Conservation (phyloP, 75 land plant species). For the Pinus tabuliformis region DNA sequence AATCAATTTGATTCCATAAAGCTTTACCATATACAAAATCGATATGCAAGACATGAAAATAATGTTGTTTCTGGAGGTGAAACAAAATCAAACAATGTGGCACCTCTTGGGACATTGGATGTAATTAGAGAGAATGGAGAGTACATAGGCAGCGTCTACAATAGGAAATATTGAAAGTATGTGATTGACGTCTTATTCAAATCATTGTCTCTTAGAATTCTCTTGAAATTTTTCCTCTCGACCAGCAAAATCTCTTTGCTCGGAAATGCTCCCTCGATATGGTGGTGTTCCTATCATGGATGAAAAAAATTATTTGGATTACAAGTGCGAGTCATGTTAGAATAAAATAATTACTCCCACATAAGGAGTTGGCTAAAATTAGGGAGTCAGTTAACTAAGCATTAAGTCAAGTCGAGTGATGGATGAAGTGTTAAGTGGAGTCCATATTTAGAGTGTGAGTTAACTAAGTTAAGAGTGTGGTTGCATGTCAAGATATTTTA, state of each 20-base stretch:
- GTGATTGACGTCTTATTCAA: conserved; percentile 26
- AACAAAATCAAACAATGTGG: conserved; percentile 15
- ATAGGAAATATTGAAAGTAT: conserved; percentile 38
- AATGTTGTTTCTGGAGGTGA: conserved; percentile 5
- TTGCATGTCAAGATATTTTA: too few relatives aligned
- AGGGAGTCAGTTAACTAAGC: too few relatives aligned
- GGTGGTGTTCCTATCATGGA: conserved; percentile 58
- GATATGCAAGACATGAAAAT: conserved; percentile 23
- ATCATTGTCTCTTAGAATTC: conserved; percentile 36
- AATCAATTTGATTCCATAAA: conserved; percentile 24
- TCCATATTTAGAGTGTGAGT: too few relatives aligned
- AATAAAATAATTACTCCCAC: too few relatives aligned
- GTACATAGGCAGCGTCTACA: conserved; percentile 82
- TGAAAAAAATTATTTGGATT: conserved; percentile 90
- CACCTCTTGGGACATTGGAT: conserved; percentile 75
- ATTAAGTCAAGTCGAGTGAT: too few relatives aligned
- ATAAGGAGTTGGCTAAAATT: too few relatives aligned
- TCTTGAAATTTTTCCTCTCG: conserved; percentile 12
- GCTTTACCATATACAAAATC: conserved; percentile 7
- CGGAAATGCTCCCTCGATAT: conserved; percentile 24
- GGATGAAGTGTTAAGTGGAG: too few relatives aligned
- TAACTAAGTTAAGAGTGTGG: too few relatives aligned
- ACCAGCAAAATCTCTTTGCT: neutral
- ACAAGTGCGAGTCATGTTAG: conserved; percentile 99
- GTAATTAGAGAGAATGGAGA: conserved; percentile 95